These are phyloP conservation scores for Chrysoporthe cubensis DNA, from an alignment of 2,329 filamentous ascomycete species.

Conservation along the genomic window DNA sequence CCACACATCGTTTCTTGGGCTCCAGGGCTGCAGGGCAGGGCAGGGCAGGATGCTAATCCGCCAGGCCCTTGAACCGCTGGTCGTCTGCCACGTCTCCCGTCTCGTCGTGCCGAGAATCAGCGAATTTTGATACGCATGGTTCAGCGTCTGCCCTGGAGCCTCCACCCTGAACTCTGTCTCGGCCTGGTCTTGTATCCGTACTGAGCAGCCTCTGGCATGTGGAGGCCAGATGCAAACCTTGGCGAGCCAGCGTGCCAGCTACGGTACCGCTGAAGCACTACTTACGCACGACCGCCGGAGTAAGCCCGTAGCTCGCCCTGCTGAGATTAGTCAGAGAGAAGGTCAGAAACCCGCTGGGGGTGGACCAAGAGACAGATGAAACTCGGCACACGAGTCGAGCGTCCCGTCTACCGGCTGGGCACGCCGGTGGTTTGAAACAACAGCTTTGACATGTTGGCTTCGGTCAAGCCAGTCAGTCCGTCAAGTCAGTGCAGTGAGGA, in stretches of 20 bases:
- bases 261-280: not conserved
- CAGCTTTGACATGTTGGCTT: too few species aligned
- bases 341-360: too few species aligned
- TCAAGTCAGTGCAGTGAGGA: too few species aligned
- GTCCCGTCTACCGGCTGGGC: too few species aligned
- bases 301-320: not conserved
- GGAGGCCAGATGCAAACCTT: not conserved
- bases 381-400: not conserved
- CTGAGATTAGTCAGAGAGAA: not conserved
- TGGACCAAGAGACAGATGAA: not conserved
- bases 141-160: not conserved
- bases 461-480: not conserved
- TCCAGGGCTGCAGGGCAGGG: not conserved
- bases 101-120: not conserved
- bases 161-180: not conserved
- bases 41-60: not conserved
- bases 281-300: not conserved
- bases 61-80: not conserved
- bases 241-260: too few species aligned
- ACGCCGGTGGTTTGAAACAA: too few species aligned
- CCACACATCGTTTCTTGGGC: not conserved
- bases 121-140: conserved; percentile 9
- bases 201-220: not conserved
- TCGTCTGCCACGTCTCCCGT: conserved; percentile 12
- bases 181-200: not conserved